These are phyloP conservation scores for Arthrinium phaeospermum DNA, from an alignment of 2,329 filamentous ascomycete species.

Conservation along the genomic window DNA sequence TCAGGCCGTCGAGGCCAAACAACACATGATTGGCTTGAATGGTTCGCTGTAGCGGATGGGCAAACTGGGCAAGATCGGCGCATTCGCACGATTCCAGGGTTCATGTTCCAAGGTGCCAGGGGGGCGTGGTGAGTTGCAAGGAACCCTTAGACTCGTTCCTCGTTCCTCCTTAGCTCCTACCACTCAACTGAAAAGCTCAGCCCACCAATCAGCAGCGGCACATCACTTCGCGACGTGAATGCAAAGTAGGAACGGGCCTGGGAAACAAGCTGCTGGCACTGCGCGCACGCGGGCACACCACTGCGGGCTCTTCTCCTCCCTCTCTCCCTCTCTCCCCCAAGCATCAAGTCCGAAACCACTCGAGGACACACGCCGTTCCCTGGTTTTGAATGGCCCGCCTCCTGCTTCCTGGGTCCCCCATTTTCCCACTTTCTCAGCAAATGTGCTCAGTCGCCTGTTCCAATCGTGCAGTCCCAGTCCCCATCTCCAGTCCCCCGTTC, in stretches of 20 bases:
- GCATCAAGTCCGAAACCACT: slow-evolving; percentile 15
- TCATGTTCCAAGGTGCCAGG: slow-evolving; percentile 12
- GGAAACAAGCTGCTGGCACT: slow-evolving; percentile 8
- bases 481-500: background rate
- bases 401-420: background rate
- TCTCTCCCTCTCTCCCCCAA: background rate
- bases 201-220: slow-evolving; percentile 11
- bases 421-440: slow-evolving; percentile 10
- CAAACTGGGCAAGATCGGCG: slow-evolving; percentile 13
- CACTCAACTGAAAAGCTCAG: slow-evolving; percentile 8
- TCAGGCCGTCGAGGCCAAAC: slow-evolving; percentile 6
- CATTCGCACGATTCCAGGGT: slow-evolving; percentile 10
- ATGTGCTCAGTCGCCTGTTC: slow-evolving; percentile 12
- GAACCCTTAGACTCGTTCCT: slow-evolving; percentile 12
- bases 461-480: background rate
- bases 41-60: slow-evolving; percentile 5
- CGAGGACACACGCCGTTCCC: slow-evolving; percentile 9
- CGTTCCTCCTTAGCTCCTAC: slow-evolving; percentile 14
- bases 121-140: background rate
- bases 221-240: background rate
- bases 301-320: slow-evolving; percentile 3
- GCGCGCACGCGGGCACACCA: slow-evolving; percentile 8
- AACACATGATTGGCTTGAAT: slow-evolving; percentile 12
- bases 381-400: slow-evolving; percentile 14
- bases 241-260: background rate